Base-by-base conservation (phyloP, 2,329 filamentous ascomycete species). In the Alternaria sp. region DNA sequence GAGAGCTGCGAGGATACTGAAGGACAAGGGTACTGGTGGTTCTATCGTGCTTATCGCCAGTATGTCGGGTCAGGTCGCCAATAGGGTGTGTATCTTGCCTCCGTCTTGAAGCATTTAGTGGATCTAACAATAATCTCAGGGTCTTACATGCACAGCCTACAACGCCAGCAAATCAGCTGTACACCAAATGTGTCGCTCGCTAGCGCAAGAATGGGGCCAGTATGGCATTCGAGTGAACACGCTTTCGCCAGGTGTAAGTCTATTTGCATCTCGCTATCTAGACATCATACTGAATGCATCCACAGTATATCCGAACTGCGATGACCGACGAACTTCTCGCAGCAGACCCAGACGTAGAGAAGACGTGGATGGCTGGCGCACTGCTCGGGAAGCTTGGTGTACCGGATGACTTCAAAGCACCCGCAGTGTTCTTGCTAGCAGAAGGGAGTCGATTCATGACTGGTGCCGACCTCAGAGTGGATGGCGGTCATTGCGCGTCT, bases 371-470 rank as follows among this genome's bases (percentile, higher is more conserved):
- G 84, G 80, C 79, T 3, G 85, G 84, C 45, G 84, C 84, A 15
- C 71, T 89, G 73, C 79, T 89, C 25, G 85, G 85, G 9, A 80
- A 86, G 25, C 70, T 88, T 47, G 86, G 86, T 6, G 81, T 79
- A 8, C 85, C 86, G 0, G 86, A 88, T 66, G 87, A 89, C 66
- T 88, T 88, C 72, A 84, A 87, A 62, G 86, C 90, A 5, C 89
- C 90, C 1, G 90, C 89, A 3, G 86, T 90, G 10, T 92, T 91
- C 75, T 82, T 91, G 68, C 80, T 91, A 21, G 89, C 87, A 69
- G 87, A 90, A 71, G 89, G 89, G 3, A 90, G 88, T 76, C 87
- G 86, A 62, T 91, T 90, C 74, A 91, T 92, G 88, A 91, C 90
- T 0, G 89, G 88, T 1, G 86, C 87, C 32, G 89, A 91, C 68